Base-by-base conservation (phyloP, 371 early-diverging fungal species). In the Lichtheimia ramosa region DNA sequence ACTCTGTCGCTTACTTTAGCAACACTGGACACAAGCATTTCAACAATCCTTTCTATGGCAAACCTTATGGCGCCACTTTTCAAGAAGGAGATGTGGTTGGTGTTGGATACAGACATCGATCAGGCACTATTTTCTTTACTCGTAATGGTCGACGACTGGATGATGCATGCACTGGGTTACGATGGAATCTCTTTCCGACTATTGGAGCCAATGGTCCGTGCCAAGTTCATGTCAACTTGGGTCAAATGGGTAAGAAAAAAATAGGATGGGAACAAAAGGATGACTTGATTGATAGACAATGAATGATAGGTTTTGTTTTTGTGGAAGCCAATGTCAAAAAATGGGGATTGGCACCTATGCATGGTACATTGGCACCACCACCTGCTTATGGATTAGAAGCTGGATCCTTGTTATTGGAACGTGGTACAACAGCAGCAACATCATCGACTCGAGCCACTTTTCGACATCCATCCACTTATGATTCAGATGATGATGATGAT, bases 241-340 rank as follows among this genome's bases (percentile, higher is more conserved):
- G 86, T 1, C 85, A 84, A 57, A 59, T 66, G 53, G 75, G 75
- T 61, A 66, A 43, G 43, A 10, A 48, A 28, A 5, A 1, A 20
- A 46, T 5, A 46, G 0, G 18, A 46, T 46, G n/a, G n/a, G n/a
- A n/a, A n/a, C n/a, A n/a, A n/a, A n/a, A n/a, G n/a, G n/a, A n/a
- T n/a, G n/a, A n/a, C n/a, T n/a, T n/a, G n/a, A n/a, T n/a, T n/a
- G n/a, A n/a, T n/a, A 13, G 12, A 48, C 18, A 3, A 43, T 27
- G 12, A 6, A 21, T 15, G 42, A 13, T 57, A 65, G 83, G 86
- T 5, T 86, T 86, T 63, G 84, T 86, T 12, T 86, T 90, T 78
- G 84, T 91, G 13, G 91, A 91, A 52, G 91, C 91, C 41, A 91
- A 91, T 68, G 90, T 91, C 18, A 89, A 90, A 64, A 87, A 87